Percentiles rank a stretch among this genome's conserved stretches.
phyloP scores from a whole-genome alignment of 148 eudicot genomes.

The Nepenthes gracilis region DNA sequence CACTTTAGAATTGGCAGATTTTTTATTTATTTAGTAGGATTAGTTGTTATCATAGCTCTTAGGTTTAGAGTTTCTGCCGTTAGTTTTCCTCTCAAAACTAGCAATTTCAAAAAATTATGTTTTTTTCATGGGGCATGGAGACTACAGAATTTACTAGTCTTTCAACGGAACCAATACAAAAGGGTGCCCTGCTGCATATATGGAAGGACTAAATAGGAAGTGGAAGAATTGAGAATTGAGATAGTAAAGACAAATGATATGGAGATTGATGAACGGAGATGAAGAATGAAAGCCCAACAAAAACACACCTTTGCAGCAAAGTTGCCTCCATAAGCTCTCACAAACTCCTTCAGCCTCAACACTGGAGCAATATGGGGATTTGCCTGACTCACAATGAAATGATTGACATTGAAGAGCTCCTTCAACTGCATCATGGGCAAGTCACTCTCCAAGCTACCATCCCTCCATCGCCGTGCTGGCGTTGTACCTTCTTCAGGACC shows the following conservation, averaged over 20 bases:
- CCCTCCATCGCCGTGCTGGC: conserved; percentile 86
- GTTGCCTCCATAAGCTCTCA: conserved; percentile 85
- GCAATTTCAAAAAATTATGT: too few relatives aligned
- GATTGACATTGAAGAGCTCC: conserved; percentile 96
- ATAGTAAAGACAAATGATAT: background rate
- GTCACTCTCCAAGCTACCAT: conserved; percentile 98
- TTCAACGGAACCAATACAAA: too few relatives aligned
- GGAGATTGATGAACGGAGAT: background rate
- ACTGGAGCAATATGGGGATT: conserved; percentile 96
- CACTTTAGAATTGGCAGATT: too few relatives aligned
- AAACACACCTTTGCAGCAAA: conserved; percentile 88
- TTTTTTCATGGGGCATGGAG: too few relatives aligned
- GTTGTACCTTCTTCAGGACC: conserved; percentile 61
- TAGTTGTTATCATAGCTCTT: too few relatives aligned
- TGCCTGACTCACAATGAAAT: conserved; percentile 94
- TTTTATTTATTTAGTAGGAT: too few relatives aligned
- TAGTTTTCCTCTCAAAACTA: too few relatives aligned
- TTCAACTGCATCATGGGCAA: conserved; percentile 93
- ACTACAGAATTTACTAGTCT: too few relatives aligned
- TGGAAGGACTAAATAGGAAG: too few relatives aligned
- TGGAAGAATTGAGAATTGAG: too few relatives aligned
- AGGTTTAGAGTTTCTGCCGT: too few relatives aligned
- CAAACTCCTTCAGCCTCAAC: conserved; percentile 68
- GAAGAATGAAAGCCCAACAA: background rate
- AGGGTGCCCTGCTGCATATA: too few relatives aligned